Percentiles rank a stretch among this genome's conserved stretches.
phyloP scores from a whole-genome alignment of 2,329 filamentous ascomycete species.

The Fusarium palustre region DNA sequence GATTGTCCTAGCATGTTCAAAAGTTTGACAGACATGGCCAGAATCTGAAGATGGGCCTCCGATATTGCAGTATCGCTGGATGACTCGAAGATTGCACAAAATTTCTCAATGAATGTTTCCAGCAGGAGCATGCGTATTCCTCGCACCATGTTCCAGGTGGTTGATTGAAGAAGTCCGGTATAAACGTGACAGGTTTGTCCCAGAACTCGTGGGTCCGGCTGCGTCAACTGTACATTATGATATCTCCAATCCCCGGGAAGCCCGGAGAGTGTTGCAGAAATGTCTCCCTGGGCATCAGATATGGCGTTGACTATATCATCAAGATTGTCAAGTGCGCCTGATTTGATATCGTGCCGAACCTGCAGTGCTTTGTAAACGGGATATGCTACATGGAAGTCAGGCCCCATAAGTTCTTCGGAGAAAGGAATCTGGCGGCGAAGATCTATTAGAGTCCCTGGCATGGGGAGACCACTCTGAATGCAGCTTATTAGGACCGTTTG shows the following conservation, averaged over 20 bases:
- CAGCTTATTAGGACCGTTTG: slow-evolving; percentile 65
- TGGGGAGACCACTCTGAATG: slow-evolving; percentile 60
- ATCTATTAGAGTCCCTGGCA: slow-evolving; percentile 61
- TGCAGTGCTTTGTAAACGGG: slow-evolving; percentile 61
- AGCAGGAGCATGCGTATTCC: slow-evolving; percentile 60
- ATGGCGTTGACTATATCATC: slow-evolving; percentile 54
- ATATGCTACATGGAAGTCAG: slow-evolving; percentile 57
- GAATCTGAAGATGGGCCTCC: slow-evolving; percentile 50
- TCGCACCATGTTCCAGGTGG: slow-evolving; percentile 62
- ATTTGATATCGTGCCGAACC: slow-evolving; percentile 60
- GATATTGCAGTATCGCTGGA: slow-evolving; percentile 44
- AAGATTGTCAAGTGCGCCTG: slow-evolving; percentile 51
- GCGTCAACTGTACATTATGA: slow-evolving; percentile 54
- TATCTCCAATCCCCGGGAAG: slow-evolving; percentile 59
- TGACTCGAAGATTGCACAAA: slow-evolving; percentile 46
- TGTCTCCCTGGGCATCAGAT: slow-evolving; percentile 57
- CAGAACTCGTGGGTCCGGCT: slow-evolving; percentile 57
- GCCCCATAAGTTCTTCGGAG: slow-evolving; percentile 52
- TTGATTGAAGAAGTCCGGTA: slow-evolving; percentile 57
- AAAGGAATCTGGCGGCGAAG: slow-evolving; percentile 58
- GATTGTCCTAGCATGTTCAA: slow-evolving; percentile 56
- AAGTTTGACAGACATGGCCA: slow-evolving; percentile 54
- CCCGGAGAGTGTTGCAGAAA: slow-evolving; percentile 53
- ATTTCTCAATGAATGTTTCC: slow-evolving; percentile 60
- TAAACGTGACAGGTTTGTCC: slow-evolving; percentile 60